phyloP scores from a whole-genome alignment of 148 eudicot species.

The Vaccinium darrowii region DNA sequence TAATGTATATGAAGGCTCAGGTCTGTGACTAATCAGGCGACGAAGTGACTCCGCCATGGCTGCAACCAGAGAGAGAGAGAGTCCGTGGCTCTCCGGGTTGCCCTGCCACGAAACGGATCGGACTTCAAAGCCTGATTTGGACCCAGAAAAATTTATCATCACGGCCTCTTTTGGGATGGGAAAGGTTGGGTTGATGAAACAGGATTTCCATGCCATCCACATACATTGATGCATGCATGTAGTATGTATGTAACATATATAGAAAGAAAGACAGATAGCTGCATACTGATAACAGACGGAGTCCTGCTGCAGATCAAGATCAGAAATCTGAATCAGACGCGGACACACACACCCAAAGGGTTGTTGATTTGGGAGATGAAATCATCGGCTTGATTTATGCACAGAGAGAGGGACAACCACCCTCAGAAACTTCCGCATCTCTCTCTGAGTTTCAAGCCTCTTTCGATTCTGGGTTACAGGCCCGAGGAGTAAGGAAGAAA shows the following conservation, averaged over 20 bases:
- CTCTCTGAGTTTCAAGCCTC: not conserved
- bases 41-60: not conserved
- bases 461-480: not conserved
- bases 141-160: conserved; percentile 10
- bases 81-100: not conserved
- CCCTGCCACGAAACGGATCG: not conserved
- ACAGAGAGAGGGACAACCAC: conserved; percentile 7
- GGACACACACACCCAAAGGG: not conserved
- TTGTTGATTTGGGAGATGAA: not conserved
- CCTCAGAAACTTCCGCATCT: conserved; percentile 1
- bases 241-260: too few relatives aligned
- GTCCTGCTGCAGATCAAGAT: not conserved
- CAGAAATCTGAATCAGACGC: conserved; percentile 3
- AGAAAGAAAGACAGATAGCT: not conserved
- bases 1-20: not conserved
- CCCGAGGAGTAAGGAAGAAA: not conserved
- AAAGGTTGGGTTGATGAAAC: not conserved
- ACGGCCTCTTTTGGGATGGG: not conserved
- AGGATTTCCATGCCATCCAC: too few relatives aligned
- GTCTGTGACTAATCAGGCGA: not conserved
- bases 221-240: too few relatives aligned
- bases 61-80: not conserved
- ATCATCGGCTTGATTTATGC: not conserved
- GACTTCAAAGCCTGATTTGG: not conserved
- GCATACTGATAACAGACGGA: not conserved